Conservation (phyloP, 192 early-diverging fungal species). For the Chytriomyces confervae region DNA sequence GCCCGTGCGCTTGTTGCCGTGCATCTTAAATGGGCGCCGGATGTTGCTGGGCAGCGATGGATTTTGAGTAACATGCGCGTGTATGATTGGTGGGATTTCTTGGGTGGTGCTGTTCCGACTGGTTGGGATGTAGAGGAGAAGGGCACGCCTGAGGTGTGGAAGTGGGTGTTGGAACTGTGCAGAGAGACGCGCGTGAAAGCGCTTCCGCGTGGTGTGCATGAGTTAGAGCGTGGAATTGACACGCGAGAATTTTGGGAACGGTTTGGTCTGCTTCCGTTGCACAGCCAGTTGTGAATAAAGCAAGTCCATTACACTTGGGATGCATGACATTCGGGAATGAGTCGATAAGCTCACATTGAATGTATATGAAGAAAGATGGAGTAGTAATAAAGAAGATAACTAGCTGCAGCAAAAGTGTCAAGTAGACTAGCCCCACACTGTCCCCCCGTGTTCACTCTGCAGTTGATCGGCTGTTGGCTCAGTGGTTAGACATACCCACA, state of each 20-base stretch:
- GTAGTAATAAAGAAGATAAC: too few relatives aligned
- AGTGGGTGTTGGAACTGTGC: slow-evolving; percentile 53
- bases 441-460: too few relatives aligned
- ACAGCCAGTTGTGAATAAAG: slow-evolving; percentile 13
- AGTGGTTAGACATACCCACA: too few relatives aligned
- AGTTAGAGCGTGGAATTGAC: slow-evolving; percentile 44
- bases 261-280: slow-evolving; percentile 40
- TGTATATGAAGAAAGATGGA: too few relatives aligned
- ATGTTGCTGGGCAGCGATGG: slow-evolving; percentile 52
- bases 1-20: slow-evolving; percentile 60
- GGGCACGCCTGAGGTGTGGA: slow-evolving; percentile 8
- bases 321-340: too few relatives aligned
- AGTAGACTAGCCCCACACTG: too few relatives aligned
- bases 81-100: slow-evolving; percentile 68
- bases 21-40: slow-evolving; percentile 36
- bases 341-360: too few relatives aligned
- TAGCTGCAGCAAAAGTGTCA: too few relatives aligned
- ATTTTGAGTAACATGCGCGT: slow-evolving; percentile 59
- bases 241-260: slow-evolving; percentile 51
- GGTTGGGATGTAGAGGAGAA: slow-evolving; percentile 22
- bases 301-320: too few relatives aligned
- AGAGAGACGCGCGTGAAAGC: slow-evolving; percentile 34
- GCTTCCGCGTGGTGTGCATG: slow-evolving; percentile 41
- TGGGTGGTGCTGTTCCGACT: slow-evolving; percentile 15
- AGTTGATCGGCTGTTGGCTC: too few relatives aligned